Evolutionary conservation across 163 green algal genomes (phyloP), one percentile per base, ranked within the genome.

Genomic region (Smithsoniella earleae): DNA sequence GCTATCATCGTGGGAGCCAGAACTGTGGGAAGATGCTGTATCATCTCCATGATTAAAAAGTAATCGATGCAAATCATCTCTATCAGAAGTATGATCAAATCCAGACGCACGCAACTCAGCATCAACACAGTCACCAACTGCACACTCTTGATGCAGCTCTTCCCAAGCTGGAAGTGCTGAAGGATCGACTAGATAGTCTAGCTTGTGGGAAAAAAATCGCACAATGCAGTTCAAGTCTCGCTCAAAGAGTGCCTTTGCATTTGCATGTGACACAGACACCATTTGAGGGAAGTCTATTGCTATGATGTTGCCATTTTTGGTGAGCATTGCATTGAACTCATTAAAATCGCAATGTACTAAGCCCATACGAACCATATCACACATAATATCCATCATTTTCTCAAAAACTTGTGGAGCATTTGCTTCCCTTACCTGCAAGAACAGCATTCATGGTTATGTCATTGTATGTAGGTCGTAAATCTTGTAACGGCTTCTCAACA

Each of bases 311-410:
- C 34, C 33, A 28, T 80, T 73, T n/a, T 79, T 74, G 31, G 45
- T 77, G 31, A 97, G 87, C 76, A 99, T 82, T 18, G 98, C 77
- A 77, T 99, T 99, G 85, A 98, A 99, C 81, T 99, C 95, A 80
- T 99, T 99, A 83, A 95, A 97, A 85, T 99, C 95, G 82, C 94
- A 98, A 85, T 99, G 95, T 45, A 99, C 86, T 1, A 99, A 85
- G 6, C 95, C 95, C 62, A 91, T 82, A 8, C 74, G 43, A 1
- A 90, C 90, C 66, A 99, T 80, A 2, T 79, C 82, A 3, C 66
- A 72, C 38, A 98, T 86, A 37, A 97, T 82, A 31, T 86, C 83
- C 83, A 98, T 91, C 49, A 85, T 82, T 25, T 89, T 64, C 2
- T 80, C 66, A 74, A 95, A 98, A 34, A 96, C 88, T 8, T 73